A percentile compares a stretch with the other conserved stretches of the same genome.
phyloP scores from a whole-genome alignment of 805 yeast genomes.

The Cephaloascus fragrans region DNA sequence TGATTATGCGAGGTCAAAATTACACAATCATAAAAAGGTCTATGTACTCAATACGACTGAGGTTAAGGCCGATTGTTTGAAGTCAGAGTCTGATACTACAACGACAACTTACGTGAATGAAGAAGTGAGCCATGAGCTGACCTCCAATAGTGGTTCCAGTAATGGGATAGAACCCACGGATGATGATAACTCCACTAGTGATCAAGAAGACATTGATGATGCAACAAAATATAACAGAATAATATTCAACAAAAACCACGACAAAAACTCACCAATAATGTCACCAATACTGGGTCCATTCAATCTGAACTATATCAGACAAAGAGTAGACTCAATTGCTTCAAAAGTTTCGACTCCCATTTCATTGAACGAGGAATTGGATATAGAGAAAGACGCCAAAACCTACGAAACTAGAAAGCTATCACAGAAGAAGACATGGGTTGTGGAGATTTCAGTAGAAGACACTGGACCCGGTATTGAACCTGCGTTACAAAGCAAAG shows the following conservation, averaged over 20 bases:
- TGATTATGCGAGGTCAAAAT: constrained; percentile 37
- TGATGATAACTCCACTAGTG: not conserved
- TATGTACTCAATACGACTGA: constrained; percentile 25
- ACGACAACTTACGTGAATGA: not conserved
- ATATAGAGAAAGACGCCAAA: constrained; percentile 5
- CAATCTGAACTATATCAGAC: too few species aligned
- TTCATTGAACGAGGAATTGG: constrained; percentile 1
- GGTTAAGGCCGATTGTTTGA: not conserved
- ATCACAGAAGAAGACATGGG: constrained; percentile 39
- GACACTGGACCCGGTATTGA: constrained; percentile 97
- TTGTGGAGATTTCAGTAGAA: constrained; percentile 58
- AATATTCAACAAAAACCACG: constrained; percentile 31
- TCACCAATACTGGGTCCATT: not conserved
- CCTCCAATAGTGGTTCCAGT: not conserved
- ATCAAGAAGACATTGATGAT: not conserved
- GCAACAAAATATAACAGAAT: constrained; percentile 27
- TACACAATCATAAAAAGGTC: constrained; percentile 32
- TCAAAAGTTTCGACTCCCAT: not conserved
- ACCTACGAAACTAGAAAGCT: constrained; percentile 6
- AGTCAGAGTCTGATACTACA: not conserved
- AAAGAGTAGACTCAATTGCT: not conserved
- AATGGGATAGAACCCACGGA: not conserved
- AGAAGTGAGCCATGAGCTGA: not conserved
- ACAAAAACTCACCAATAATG: constrained; percentile 4
- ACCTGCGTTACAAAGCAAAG: constrained; percentile 66